Evolutionary conservation across 108 stramenopile genomes (phyloP).

Genomic region (Chaetoceros muelleri): DNA sequence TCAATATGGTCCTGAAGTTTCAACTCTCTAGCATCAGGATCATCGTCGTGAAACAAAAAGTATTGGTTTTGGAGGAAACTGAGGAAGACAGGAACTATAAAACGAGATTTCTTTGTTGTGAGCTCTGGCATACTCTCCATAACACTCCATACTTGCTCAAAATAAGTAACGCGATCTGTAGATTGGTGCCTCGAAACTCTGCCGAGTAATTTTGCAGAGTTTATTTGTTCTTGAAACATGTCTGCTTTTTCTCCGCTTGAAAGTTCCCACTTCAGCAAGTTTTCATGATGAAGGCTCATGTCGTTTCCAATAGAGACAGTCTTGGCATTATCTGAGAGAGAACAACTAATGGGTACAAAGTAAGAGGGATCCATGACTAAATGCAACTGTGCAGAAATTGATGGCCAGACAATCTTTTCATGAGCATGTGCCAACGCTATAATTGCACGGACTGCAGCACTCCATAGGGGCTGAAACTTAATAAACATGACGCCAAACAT

Average conservation of each 20-base stretch:
- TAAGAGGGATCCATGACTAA: constrained; percentile 22
- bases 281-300: neutral
- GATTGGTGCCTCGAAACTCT: constrained; percentile 34
- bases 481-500: constrained; percentile 68
- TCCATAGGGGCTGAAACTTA: constrained; percentile 77
- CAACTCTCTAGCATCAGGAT: constrained; percentile 61
- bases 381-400: constrained; percentile 30
- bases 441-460: constrained; percentile 36
- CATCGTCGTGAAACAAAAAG: constrained; percentile 50
- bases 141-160: constrained; percentile 54
- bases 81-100: constrained; percentile 69
- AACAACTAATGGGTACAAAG: neutral
- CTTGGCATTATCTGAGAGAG: neutral
- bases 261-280: constrained; percentile 33
- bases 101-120: constrained; percentile 52
- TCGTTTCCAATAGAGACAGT: neutral
- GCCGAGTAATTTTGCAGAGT: constrained; percentile 19
- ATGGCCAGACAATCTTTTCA: constrained; percentile 45
- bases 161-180: constrained; percentile 41
- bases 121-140: constrained; percentile 42
- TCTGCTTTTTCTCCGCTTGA: constrained; percentile 27
- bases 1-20: constrained; percentile 19
- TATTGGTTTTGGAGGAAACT: constrained; percentile 64
- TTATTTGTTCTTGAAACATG: constrained; percentile 25
- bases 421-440: constrained; percentile 37